Evolutionary conservation across 768 basidiomycete genomes (phyloP), one percentile per base, ranked within the genome.

Genomic region (Pulveroboletus sp.): DNA sequence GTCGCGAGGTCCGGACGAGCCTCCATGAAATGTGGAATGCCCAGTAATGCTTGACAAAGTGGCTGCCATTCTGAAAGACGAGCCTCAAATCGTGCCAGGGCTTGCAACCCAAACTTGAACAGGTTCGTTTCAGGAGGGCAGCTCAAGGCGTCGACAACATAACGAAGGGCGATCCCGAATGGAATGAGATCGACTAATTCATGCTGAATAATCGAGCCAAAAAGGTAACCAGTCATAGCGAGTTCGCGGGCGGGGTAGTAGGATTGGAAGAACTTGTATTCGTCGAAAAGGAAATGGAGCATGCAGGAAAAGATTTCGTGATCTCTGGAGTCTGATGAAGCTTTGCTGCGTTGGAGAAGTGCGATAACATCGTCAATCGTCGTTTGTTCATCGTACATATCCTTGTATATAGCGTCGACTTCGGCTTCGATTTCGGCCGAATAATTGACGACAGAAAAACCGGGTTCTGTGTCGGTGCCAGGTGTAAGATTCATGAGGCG

Each of bases 281-380:
- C 97, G 81, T 98, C 97, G 71, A 99, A 97, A 37, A 99, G 81
- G 76, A 97, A 95, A 73, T 97, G 94, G 43, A 99, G 85, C 85
- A 97, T 97, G 81, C 94, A 97, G n/a, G 94, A 97, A 65, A 97
- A 97, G 53, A 97, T 82, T 70, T 98, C 93, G 65, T 95, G 92
- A 58, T 97, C 94, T 47, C 85, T 83, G 38, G 85, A 71, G 57
- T 87, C 90, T 27, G 80, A 76, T 25, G 94, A 94, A 42, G 79
- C 81, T 64, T 94, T 93, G 73, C 85, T 82, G 46, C 84, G 81
- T 69, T 90, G 87, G 23, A 99, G 82, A 71, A 93, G 84, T 23
- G 79, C 72, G 52, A 97, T 89, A 55, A 98, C 93, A 53, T 95
- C 90, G 66, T 98, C 95, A 60, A 98, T 92, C 47, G 90, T 80